Percentiles rank a stretch among this genome's conserved stretches.
Evolutionary conservation across 1,139 yeast species (phyloP).

Genomic region (Kurtzmaniella quercitrusa): DNA sequence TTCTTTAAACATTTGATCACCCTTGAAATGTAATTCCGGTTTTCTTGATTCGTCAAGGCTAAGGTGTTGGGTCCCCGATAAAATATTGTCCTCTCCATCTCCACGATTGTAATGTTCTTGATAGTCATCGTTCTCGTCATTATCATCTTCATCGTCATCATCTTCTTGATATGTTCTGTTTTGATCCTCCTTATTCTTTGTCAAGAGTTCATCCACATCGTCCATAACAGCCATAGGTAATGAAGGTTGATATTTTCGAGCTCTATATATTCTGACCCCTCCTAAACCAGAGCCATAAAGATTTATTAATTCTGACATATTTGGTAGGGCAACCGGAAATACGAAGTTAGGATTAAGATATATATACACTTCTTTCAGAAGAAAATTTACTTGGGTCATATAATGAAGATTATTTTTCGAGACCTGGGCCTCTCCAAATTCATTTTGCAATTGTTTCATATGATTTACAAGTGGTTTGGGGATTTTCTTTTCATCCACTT

Average conservation of each 20-base stretch:
- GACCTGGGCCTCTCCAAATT: constrained; percentile 39
- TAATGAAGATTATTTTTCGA: constrained; percentile 31
- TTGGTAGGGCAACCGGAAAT: constrained; percentile 55
- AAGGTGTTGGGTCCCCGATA: background rate
- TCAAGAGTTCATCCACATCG: constrained; percentile 53
- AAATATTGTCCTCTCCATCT: constrained; percentile 6
- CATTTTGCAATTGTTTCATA: constrained; percentile 29
- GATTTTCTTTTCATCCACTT: constrained; percentile 68
- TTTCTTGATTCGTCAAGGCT: background rate
- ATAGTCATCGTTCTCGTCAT: constrained; percentile 12
- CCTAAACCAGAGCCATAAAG: constrained; percentile 62
- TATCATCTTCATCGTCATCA: constrained; percentile 20
- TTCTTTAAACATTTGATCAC: constrained; percentile 49
- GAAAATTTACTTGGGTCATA: constrained; percentile 40
- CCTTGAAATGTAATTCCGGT: constrained; percentile 21
- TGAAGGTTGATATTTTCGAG: constrained; percentile 56
- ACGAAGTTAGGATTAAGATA: constrained; percentile 47
- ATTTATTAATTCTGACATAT: constrained; percentile 52
- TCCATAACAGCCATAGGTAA: constrained; percentile 59
- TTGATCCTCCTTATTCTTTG: constrained; percentile 26
- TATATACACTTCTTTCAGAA: constrained; percentile 38
- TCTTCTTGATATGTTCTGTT: constrained; percentile 32
- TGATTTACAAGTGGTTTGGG: constrained; percentile 42
- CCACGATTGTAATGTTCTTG: constrained; percentile 11
- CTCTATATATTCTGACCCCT: constrained; percentile 41